A percentile compares a stretch with the other conserved stretches of the same genome.
Evolutionary conservation across 1,284 basidiomycete species (phyloP).

Genomic region (Chalciporus sp.): DNA sequence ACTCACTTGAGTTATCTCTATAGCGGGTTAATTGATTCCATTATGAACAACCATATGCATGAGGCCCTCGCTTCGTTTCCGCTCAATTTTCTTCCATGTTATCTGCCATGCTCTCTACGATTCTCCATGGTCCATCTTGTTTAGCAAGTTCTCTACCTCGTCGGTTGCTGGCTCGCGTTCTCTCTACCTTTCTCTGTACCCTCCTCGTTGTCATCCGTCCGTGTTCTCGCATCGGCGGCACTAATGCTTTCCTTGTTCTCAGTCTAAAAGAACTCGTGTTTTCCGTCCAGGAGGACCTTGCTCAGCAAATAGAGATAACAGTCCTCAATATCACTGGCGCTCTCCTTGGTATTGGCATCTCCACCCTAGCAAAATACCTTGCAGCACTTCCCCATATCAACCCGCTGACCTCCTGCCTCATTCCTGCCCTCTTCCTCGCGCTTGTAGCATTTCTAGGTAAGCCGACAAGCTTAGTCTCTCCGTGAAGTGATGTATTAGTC

Average conservation of each 20-base stretch:
- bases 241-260: conserved; percentile 46
- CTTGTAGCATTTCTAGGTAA: conserved; percentile 45
- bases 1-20: too few species aligned
- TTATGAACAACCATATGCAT: too few species aligned
- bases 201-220: conserved; percentile 44
- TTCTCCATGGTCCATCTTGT: too few species aligned
- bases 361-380: conserved; percentile 44
- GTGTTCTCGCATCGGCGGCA: conserved; percentile 44
- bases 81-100: too few species aligned
- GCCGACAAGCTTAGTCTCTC: conserved; percentile 11
- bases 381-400: conserved; percentile 34
- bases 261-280: conserved; percentile 53
- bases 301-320: conserved; percentile 51
- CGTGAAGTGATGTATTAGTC: not conserved
- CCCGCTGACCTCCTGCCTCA: conserved; percentile 35
- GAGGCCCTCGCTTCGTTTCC: too few species aligned
- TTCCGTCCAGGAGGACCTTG: conserved; percentile 47
- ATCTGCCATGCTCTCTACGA: too few species aligned
- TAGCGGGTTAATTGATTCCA: too few species aligned
- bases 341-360: conserved; percentile 44
- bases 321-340: conserved; percentile 48
- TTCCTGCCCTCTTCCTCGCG: conserved; percentile 44
- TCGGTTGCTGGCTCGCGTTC: conserved; percentile 43
- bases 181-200: conserved; percentile 49
- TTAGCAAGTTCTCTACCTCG: conserved; percentile 25